phyloP scores from a whole-genome alignment of 2,329 filamentous ascomycete genomes.

The Monosporascus sp. region DNA sequence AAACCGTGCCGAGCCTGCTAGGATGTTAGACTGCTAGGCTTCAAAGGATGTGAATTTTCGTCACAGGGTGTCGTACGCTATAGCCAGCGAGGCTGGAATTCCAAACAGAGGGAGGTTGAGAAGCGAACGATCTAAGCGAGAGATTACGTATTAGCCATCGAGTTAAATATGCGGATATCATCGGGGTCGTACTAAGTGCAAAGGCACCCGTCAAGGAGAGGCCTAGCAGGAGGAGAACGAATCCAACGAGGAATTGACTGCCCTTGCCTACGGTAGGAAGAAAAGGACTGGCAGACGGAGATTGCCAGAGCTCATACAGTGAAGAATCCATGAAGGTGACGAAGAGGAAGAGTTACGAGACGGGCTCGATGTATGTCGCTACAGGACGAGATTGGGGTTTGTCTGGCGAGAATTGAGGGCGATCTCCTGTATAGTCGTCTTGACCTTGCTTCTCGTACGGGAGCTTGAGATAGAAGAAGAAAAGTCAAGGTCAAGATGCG shows the following conservation, averaged over 20 bases:
- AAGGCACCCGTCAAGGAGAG: conserved; percentile 73
- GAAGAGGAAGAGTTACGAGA: not conserved
- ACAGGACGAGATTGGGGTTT: not conserved
- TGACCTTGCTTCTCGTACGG: too few species aligned
- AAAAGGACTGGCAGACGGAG: conserved; percentile 83
- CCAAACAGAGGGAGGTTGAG: conserved; percentile 73
- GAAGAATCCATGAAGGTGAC: conserved; percentile 65
- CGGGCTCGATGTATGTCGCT: too few species aligned
- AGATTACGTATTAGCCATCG: conserved; percentile 9
- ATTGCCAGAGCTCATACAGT: conserved; percentile 88
- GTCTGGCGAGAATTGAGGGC: not conserved
- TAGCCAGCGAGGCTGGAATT: conserved; percentile 78
- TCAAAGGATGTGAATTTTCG: conserved; percentile 3
- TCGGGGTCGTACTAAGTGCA: conserved; percentile 65
- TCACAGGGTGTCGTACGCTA: conserved; percentile 64
- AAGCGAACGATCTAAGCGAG: conserved; percentile 69
- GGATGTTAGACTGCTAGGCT: conserved; percentile 8
- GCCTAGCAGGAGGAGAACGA: conserved; percentile 67
- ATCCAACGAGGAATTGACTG: conserved; percentile 78
- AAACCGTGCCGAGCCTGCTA: conserved; percentile 84
- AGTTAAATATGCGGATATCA: not conserved
- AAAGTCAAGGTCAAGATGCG: too few species aligned
- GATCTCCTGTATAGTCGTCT: too few species aligned
- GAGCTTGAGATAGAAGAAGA: too few species aligned
- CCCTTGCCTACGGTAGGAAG: conserved; percentile 74